Conservation (phyloP, 2,329 filamentous ascomycete species). For the Trichoderma sp. region DNA sequence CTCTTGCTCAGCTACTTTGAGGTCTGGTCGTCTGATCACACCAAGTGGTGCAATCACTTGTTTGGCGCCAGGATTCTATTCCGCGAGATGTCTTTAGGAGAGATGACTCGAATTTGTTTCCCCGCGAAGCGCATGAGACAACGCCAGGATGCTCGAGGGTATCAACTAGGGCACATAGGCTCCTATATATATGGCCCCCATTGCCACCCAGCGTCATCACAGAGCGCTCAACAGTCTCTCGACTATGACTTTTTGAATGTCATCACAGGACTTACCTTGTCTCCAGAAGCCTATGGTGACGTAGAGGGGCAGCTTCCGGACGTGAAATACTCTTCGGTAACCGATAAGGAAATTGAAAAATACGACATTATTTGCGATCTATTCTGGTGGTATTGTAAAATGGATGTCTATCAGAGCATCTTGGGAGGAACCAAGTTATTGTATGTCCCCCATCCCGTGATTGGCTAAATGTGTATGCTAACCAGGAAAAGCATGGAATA, state of each 20-base stretch:
- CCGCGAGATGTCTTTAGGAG: slow-evolving; percentile 74
- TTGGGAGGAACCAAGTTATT: slow-evolving; percentile 81
- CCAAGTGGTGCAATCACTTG: slow-evolving; percentile 93
- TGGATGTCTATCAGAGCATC: slow-evolving; percentile 88
- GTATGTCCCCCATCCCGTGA: slow-evolving; percentile 52
- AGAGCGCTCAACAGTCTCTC: slow-evolving; percentile 31
- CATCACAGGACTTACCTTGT: slow-evolving; percentile 41
- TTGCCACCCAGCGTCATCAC: slow-evolving; percentile 29
- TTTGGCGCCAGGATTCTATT: slow-evolving; percentile 80
- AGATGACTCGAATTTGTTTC: slow-evolving; percentile 70
- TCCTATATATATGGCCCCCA: slow-evolving; percentile 13
- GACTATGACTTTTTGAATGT: slow-evolving; percentile 42
- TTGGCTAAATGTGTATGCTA: slow-evolving; percentile 21
- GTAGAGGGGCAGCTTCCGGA: slow-evolving; percentile 30
- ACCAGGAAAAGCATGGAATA: slow-evolving; percentile 66
- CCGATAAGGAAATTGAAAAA: slow-evolving; percentile 67
- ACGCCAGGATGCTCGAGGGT: background rate
- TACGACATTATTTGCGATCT: slow-evolving; percentile 82
- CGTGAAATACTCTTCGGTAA: slow-evolving; percentile 30
- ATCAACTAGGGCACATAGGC: background rate
- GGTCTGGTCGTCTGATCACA: slow-evolving; percentile 89
- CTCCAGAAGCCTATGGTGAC: slow-evolving; percentile 40
- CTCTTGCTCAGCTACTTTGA: slow-evolving; percentile 88
- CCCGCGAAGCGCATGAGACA: slow-evolving; percentile 52
- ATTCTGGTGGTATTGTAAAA: slow-evolving; percentile 95